A percentile compares a stretch with the other conserved stretches of the same genome.
These are phyloP conservation scores for Xylaria polymorpha DNA, from an alignment of 2,329 filamentous ascomycete species.

Conservation along the genomic window DNA sequence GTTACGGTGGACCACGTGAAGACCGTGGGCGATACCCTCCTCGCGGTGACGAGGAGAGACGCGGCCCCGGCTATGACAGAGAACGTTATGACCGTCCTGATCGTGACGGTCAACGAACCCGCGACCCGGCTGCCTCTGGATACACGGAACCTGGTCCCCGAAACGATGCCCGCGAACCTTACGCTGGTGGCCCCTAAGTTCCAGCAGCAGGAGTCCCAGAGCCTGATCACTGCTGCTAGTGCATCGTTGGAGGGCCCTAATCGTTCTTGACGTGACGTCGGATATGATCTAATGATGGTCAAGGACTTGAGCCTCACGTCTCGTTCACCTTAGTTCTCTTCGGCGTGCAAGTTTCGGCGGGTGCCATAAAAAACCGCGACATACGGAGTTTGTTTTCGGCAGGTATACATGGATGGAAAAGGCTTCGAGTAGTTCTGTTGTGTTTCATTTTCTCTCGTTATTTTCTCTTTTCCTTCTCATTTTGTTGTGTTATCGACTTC, in stretches of 20 bases:
- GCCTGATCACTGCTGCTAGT: conserved; percentile 43
- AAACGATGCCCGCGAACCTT: conserved; percentile 57
- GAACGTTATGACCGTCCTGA: conserved; percentile 63
- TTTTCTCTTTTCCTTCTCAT: conserved; percentile 28
- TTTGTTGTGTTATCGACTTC: conserved; percentile 35
- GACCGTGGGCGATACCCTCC: conserved; percentile 47
- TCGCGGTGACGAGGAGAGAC: conserved; percentile 44
- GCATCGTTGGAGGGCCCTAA: conserved; percentile 43
- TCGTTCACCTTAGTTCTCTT: conserved; percentile 45
- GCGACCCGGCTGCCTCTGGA: conserved; percentile 55
- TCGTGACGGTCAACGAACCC: conserved; percentile 52
- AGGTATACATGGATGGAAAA: conserved; percentile 52
- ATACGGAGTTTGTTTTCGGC: conserved; percentile 51
- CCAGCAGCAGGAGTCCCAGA: conserved; percentile 36
- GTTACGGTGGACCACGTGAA: conserved; percentile 47
- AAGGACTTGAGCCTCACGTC: conserved; percentile 33
- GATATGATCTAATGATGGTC: conserved; percentile 37
- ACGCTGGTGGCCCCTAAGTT: conserved; percentile 54
- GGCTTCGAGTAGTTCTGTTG: conserved; percentile 49
- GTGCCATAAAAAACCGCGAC: conserved; percentile 49
- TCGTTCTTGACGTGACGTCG: conserved; percentile 37
- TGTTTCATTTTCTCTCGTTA: conserved; percentile 41
- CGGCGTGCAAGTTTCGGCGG: conserved; percentile 47
- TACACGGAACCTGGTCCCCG: conserved; percentile 58
- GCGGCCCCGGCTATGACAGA: conserved; percentile 45